Base-by-base conservation (phyloP, 2,329 filamentous ascomycete species). In the Penicillium glabrum region DNA sequence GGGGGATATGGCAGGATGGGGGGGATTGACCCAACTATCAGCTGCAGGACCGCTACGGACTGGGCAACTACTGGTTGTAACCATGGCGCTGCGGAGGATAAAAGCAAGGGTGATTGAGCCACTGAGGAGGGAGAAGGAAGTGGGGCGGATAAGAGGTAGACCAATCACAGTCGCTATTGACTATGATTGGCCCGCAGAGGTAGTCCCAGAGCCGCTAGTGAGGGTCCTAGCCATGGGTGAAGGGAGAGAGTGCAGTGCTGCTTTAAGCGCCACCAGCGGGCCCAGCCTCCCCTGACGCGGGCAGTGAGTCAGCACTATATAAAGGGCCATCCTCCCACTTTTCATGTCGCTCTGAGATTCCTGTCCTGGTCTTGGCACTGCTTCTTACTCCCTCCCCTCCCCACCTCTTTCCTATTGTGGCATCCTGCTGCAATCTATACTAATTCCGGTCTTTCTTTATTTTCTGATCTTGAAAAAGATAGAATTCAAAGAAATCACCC, bases 331-430 rank as follows among this genome's bases (percentile, higher is more conserved):
- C 69, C 72, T 72, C 72, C 73, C 73, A 67, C 70, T 65, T 70
- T 64, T 63, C 58, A 45, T 54, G 50, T 54, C 52, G 58, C 61
- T 57, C 63, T 67, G 62, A 63, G 66, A 67, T 69, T 72, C 62
- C 68, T 64, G 68, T 70, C 62, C 66, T 70, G 72, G 71, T 75
- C 72, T 75, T 75, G 73, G 73, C 72, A 74, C 41, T 68, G 33
- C 69, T 67, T 69, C 67, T 65, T 63, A 68, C 69, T 70, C 63
- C 68, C 69, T 66, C 67, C 62, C 64, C 61, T 61, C 58, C 59
- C 56, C 55, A 61, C 53, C 56, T 61, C 59, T 62, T 66, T 64
- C 50, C 43, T 53, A 46, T 46, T 53, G 50, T 53, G 50, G 50
- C 50, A 35, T 21, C 37, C n/a, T 52, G 21, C 27, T 27, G 43